These are phyloP conservation scores for Colletotrichum karsti DNA, from an alignment of 2,329 filamentous ascomycete species.

Conservation along the genomic window DNA sequence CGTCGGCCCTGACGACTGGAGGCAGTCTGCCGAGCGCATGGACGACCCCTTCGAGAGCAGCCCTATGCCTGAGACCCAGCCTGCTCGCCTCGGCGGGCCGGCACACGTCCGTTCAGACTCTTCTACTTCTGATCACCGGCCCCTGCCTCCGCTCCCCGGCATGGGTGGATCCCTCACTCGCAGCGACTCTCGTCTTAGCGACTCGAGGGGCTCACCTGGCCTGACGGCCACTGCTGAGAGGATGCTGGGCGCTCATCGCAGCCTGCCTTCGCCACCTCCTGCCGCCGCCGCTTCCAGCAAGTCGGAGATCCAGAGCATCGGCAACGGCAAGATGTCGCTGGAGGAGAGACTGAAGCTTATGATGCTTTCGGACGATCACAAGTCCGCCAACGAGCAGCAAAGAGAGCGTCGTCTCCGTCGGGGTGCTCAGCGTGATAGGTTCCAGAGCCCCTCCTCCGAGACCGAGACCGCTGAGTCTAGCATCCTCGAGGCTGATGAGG, in stretches of 20 bases:
- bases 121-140: slow-evolving; percentile 77
- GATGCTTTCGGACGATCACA: slow-evolving; percentile 80
- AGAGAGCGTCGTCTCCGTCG: slow-evolving; percentile 75
- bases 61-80: slow-evolving; percentile 67
- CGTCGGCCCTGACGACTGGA: slow-evolving; percentile 97
- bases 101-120: slow-evolving; percentile 75
- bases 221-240: slow-evolving; percentile 78
- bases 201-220: slow-evolving; percentile 67
- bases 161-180: slow-evolving; percentile 50
- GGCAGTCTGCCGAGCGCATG: slow-evolving; percentile 57
- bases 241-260: slow-evolving; percentile 71
- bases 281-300: slow-evolving; percentile 75
- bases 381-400: slow-evolving; percentile 71
- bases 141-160: slow-evolving; percentile 85
- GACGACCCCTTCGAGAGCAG: slow-evolving; percentile 79
- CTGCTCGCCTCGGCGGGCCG: slow-evolving; percentile 56
- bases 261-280: slow-evolving; percentile 77
- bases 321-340: slow-evolving; percentile 79
- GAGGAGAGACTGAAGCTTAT: slow-evolving; percentile 89
- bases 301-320: slow-evolving; percentile 80
- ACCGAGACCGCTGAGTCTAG: slow-evolving; percentile 41
- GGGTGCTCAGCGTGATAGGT: slow-evolving; percentile 61
- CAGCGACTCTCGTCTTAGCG: slow-evolving; percentile 58
- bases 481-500: slow-evolving; percentile 54
- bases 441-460: slow-evolving; percentile 52